Evolutionary conservation across 352 stramenopile genomes (phyloP), one percentile per base, ranked within the genome.

Genomic region (Phytophthora ohioensis): DNA sequence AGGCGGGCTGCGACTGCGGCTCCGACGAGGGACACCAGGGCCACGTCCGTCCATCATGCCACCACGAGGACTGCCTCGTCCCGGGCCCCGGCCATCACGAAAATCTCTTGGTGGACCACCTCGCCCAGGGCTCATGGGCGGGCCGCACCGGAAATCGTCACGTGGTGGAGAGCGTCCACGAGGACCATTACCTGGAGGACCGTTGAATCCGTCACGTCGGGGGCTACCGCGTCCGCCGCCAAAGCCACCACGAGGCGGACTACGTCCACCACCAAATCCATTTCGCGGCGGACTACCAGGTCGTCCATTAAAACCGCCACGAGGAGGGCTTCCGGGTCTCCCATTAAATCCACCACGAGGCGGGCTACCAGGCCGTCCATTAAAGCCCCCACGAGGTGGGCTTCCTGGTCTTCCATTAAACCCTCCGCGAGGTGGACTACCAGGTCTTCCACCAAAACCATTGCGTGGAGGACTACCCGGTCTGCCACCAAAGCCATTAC

Each of bases 161-260:
- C 63, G 72, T 5, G 72, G 72, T n/a, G 58, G 62, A 63, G 72
- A 76, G 27, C 72, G 72, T 39, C 64, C 64, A 48, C 55, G 65
- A 35, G 55, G 38, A 10, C 55, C 67, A 54, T 63, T 15, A 38
- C 57, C 66, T 52, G 49, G 66, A 60, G 55, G 62, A 7, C 63
- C 58, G n/a, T 71, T 57, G 30, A 67, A 73, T 12, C 56, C 56
- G 47, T 67, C 51, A 30, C 57, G 57, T 35, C 52, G 69, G 15
- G 61, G 61, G 48, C 73, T 78, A 32, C 73, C 49, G 51, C 49
- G 58, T 54, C 64, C 64, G 32, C 54, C n/a, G 6, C 31, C 38
- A 30, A 64, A 64, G 17, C 46, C 13, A 66, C 30, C 30, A 15
- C 58, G 58, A 7, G 46, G 47, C 5, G 58, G 58, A 32, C 58